Evolutionary conservation across 805 yeast species (phyloP).

Genomic region (Clavispora fructus): DNA sequence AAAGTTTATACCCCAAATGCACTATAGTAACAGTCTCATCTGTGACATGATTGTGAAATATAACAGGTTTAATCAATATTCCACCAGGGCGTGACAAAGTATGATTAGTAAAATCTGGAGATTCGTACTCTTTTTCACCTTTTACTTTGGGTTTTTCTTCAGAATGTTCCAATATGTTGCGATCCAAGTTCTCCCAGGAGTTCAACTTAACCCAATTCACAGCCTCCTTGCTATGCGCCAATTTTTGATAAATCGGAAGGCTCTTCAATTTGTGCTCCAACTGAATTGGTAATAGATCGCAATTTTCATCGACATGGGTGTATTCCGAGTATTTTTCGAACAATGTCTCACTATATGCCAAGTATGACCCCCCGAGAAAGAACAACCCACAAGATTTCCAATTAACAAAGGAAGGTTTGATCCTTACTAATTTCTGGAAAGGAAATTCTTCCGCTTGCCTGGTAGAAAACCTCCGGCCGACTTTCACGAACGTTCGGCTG

Average conservation of each 20-base stretch:
- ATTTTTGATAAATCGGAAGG: conserved; percentile 47
- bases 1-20: conserved; percentile 70
- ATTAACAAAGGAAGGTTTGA: conserved; percentile 5
- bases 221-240: conserved; percentile 42
- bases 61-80: conserved; percentile 65
- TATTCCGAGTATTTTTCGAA: conserved; percentile 26
- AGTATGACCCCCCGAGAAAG: conserved; percentile 26
- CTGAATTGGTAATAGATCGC: conserved; percentile 25
- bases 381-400: conserved; percentile 17
- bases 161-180: conserved; percentile 28
- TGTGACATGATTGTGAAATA: conserved; percentile 53
- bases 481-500: background rate
- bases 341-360: conserved; percentile 29
- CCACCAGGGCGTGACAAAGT: conserved; percentile 73
- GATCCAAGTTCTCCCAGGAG: conserved; percentile 41
- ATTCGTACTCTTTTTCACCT: conserved; percentile 6
- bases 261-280: conserved; percentile 45
- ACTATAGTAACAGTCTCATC: conserved; percentile 61
- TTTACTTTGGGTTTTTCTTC: conserved; percentile 4
- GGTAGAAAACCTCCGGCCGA: background rate
- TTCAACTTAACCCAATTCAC: conserved; percentile 41
- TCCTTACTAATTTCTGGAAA: background rate
- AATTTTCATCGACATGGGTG: conserved; percentile 16
- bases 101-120: conserved; percentile 24
- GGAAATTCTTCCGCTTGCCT: background rate